Evolutionary conservation across 176 grass and related monocot species (phyloP).

Genomic region (Avena sativa): DNA sequence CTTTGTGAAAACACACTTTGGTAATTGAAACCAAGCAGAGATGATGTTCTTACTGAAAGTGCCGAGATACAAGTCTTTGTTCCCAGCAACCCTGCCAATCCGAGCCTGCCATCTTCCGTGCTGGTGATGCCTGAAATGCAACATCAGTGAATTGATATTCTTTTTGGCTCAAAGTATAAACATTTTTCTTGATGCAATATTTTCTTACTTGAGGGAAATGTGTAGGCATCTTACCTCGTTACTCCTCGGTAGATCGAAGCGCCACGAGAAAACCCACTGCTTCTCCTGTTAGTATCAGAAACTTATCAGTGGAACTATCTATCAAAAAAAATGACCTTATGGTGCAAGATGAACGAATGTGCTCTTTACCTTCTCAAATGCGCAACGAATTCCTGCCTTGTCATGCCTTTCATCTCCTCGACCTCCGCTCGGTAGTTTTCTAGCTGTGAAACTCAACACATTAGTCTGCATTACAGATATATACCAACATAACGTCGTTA

Average conservation of each 20-base stretch:
- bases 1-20: constrained; percentile 39
- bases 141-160: not conserved
- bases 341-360: constrained; percentile 5
- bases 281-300: constrained; percentile 66
- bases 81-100: constrained; percentile 93
- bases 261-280: constrained; percentile 96
- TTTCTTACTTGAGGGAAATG: constrained; percentile 1
- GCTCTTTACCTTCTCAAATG: constrained; percentile 79
- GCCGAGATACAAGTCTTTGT: constrained; percentile 99
- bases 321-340: not conserved
- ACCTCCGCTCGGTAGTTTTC: constrained; percentile 77
- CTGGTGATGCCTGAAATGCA: constrained; percentile 83
- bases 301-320: not conserved
- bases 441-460: constrained; percentile 59
- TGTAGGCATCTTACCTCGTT: constrained; percentile 60
- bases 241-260: constrained; percentile 97
- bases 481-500: not conserved
- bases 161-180: not conserved
- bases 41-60: constrained; percentile 84
- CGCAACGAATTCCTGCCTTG: constrained; percentile 85
- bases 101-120: constrained; percentile 98
- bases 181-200: not conserved
- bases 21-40: constrained; percentile 2
- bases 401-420: constrained; percentile 91
- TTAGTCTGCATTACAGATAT: not conserved